Evolutionary conservation across 257 asterid genomes (phyloP).

Genomic region (Solanum gracilifrons): DNA sequence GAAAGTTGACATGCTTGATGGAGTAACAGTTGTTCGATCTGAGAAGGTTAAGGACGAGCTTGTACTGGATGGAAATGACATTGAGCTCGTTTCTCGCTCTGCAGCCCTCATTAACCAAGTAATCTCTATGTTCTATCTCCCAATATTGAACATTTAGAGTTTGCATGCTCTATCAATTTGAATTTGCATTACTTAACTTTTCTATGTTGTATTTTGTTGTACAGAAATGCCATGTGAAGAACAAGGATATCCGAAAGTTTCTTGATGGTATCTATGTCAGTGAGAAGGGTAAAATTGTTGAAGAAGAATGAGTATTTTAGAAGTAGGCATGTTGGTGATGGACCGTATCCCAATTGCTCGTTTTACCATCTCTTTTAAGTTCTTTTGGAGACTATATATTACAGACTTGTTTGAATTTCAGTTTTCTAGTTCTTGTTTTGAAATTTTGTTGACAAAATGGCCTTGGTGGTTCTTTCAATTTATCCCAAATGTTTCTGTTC

Average conservation of each 20-base stretch:
- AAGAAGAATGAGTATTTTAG: neutral
- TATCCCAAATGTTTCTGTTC: neutral
- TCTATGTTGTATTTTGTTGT: neutral
- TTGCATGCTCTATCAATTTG: neutral
- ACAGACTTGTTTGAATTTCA: neutral
- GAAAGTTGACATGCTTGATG: constrained; percentile 3
- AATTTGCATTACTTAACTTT: neutral
- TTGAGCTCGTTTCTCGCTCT: neutral
- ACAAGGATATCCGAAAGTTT: constrained; percentile 4
- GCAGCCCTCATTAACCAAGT: neutral
- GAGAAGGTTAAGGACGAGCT: constrained; percentile 1
- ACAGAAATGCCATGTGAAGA: constrained; percentile 6
- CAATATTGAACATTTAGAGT: neutral
- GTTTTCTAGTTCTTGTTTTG: neutral
- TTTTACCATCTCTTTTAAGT: neutral
- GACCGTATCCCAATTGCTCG: neutral
- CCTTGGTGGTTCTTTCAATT: neutral
- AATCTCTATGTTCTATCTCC: neutral
- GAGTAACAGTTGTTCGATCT: neutral
- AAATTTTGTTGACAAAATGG: neutral
- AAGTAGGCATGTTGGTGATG: neutral
- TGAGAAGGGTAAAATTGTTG: neutral
- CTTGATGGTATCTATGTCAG: constrained; percentile 4
- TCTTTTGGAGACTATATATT: neutral
- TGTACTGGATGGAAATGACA: neutral